phyloP scores from a whole-genome alignment of 306 rosid genomes.

The Malus sieversii region DNA sequence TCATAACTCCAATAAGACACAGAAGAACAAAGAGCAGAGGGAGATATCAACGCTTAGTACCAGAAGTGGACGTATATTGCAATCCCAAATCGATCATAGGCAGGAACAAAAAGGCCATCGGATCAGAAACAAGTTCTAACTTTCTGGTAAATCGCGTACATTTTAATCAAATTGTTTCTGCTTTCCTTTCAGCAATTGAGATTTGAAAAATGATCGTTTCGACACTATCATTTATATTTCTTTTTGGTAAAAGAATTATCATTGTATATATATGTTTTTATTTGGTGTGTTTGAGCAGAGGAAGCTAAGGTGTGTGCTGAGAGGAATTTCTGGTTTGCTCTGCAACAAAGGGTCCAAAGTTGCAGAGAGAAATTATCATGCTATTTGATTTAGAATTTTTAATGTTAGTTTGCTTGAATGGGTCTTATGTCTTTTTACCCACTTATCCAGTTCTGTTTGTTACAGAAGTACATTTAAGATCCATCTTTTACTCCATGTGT shows the following conservation, averaged over 20 bases:
- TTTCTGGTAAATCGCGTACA: slow-evolving; percentile 18
- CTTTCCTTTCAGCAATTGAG: not conserved
- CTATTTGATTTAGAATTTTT: not conserved
- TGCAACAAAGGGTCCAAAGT: slow-evolving; percentile 15
- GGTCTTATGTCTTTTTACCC: not conserved
- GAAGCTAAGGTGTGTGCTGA: slow-evolving; percentile 28
- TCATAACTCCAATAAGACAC: slow-evolving; percentile 3
- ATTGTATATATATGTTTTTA: not conserved
- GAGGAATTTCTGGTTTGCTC: slow-evolving; percentile 10
- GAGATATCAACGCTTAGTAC: slow-evolving; percentile 23
- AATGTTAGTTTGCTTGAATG: not conserved
- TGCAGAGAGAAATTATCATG: not conserved
- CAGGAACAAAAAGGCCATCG: slow-evolving; percentile 16
- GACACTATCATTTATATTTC: not conserved
- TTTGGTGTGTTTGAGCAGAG: slow-evolving; percentile 19
- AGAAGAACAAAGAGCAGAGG: not conserved
- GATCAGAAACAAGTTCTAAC: not conserved
- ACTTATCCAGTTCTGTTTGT: not conserved
- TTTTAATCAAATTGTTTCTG: not conserved
- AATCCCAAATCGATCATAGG: slow-evolving; percentile 6
- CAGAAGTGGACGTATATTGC: slow-evolving; percentile 18
- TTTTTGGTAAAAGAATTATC: not conserved
- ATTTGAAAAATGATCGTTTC: not conserved
- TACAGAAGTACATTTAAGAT: not conserved
- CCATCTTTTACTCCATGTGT: not conserved